Percentiles rank a stretch among this genome's conserved stretches.
Conservation (phyloP, 2,329 filamentous ascomycete species). For the Cercospora nicotianae region DNA sequence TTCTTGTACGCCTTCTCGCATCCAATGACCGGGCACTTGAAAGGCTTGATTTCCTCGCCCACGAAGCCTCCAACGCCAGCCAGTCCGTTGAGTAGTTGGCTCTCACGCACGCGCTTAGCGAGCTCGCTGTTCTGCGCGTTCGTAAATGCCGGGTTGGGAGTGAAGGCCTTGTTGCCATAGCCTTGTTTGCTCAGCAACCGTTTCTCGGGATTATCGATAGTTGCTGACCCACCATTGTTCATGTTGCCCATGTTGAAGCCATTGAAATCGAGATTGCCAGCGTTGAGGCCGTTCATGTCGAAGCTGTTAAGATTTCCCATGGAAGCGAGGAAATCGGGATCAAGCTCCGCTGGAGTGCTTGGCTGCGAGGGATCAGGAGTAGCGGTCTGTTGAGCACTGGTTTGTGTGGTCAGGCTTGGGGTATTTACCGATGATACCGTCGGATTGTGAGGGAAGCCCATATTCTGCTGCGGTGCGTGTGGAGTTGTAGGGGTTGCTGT, state of each 20-base stretch:
- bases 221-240: slow-evolving; percentile 50
- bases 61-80: slow-evolving; percentile 50
- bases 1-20: slow-evolving; percentile 99
- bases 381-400: slow-evolving; percentile 60
- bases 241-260: slow-evolving; percentile 58
- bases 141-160: slow-evolving; percentile 60
- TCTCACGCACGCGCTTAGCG: slow-evolving; percentile 63
- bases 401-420: slow-evolving; percentile 80
- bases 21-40: slow-evolving; percentile 95
- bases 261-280: slow-evolving; percentile 41
- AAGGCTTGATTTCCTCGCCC: slow-evolving; percentile 93
- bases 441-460: slow-evolving; percentile 85
- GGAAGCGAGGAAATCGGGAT: slow-evolving; percentile 47
- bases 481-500: slow-evolving; percentile 86
- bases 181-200: slow-evolving; percentile 81
- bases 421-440: slow-evolving; percentile 98
- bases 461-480: slow-evolving; percentile 62
- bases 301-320: slow-evolving; percentile 42
- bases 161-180: slow-evolving; percentile 53
- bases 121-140: slow-evolving; percentile 70
- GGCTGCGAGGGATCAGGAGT: slow-evolving; percentile 68
- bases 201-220: slow-evolving; percentile 92
- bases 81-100: slow-evolving; percentile 60
- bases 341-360: slow-evolving; percentile 70
- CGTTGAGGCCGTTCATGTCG: slow-evolving; percentile 40